Evolutionary conservation across 2,329 filamentous ascomycete species (phyloP), one percentile per base, ranked within the genome.

Genomic region (Lachnellula willkommii): DNA sequence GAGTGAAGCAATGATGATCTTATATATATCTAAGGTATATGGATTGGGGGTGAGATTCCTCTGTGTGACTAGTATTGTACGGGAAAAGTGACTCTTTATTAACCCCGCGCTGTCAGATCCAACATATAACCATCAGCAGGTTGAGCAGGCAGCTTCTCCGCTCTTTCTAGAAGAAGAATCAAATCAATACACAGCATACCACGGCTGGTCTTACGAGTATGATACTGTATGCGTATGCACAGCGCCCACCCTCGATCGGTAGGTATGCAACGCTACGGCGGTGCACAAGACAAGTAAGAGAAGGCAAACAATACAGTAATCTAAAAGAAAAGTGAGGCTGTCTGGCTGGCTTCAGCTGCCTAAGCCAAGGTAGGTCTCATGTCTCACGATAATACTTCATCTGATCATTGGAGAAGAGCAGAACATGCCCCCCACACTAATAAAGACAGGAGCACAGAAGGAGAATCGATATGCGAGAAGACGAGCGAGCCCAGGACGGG

Each of bases 381-480:
- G 53, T 40, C 54, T 52, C 43, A 52, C 35, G 22, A 28, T 47
- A 32, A 24, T 36, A 46, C 43, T 45, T 22, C 11, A n/a, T 17
- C 24, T 42, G 35, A 11, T 26, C 8, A 47, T 47, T 54, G 52
- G 52, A 54, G 52, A 35, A 54, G n/a, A 2, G 8, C 20, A 12
- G 11, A 17, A 17, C 9, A 22, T 51, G 28, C 48, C 53, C 53
- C 53, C 50, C 53, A 48, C 53, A 40, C 37, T 15, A 17, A n/a
- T 8, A 15, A 8, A 40, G 37, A 40, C 37, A 37, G 35, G 55
- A 55, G 46, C 35, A 51, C 43, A 53, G 52, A 53, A 36, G 15
- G 32, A 46, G 57, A 57, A 24, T 48, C 37, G 55, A 60, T 54
- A 58, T 35, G 50, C 55, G 52, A 56, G 47, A 56, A 39, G 54